Evolutionary conservation across 2,329 filamentous ascomycete species (phyloP), one percentile per base, ranked within the genome.

Genomic region (Exophiala bonariae): DNA sequence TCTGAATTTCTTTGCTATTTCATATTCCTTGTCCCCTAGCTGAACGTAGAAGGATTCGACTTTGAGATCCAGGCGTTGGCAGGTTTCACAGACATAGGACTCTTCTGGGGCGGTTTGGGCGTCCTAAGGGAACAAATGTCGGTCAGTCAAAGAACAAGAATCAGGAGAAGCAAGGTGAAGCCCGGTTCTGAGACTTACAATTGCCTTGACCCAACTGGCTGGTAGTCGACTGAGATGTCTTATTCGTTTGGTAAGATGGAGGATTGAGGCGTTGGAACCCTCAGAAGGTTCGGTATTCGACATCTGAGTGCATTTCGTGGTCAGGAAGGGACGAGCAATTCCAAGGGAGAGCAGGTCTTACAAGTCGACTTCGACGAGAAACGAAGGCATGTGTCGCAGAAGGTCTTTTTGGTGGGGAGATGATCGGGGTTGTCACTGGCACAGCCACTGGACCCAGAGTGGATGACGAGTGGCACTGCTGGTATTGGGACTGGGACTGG

Each of bases 81-180:
- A 59, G 11, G 41, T 55, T 22, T 59, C 57, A 47, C 57, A 59
- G 10, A 58, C 48, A 36, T 51, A 52, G 34, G 57, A 58, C 37
- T 56, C 40, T 47, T 50, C 49, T 18, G 49, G 51, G 17, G 35
- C 28, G 2, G 47, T 39, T 14, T 44, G 49, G 23, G 38, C 36
- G 16, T 44, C 51, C 54, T 52, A 36, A 17, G 17, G n/a, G 6
- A 11, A 11, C 30, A 34, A 30, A 17, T 26, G 4, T 5, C 30
- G 5, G 44, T 53, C 23, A 55, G 47, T 23, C 14, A 13, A 18
- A 14, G 7, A 14, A 14, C 6, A 16, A n/a, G 6, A 6, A 18
- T 14, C 19, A 19, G 20, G 13, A 19, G 8, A n/a, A 18, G 8
- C 19, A 38, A 32, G 13, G 28, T 8, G 16, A 19, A 17, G 36